Base-by-base conservation (phyloP, 2,329 filamentous ascomycete species). In the Claviceps arundinis region DNA sequence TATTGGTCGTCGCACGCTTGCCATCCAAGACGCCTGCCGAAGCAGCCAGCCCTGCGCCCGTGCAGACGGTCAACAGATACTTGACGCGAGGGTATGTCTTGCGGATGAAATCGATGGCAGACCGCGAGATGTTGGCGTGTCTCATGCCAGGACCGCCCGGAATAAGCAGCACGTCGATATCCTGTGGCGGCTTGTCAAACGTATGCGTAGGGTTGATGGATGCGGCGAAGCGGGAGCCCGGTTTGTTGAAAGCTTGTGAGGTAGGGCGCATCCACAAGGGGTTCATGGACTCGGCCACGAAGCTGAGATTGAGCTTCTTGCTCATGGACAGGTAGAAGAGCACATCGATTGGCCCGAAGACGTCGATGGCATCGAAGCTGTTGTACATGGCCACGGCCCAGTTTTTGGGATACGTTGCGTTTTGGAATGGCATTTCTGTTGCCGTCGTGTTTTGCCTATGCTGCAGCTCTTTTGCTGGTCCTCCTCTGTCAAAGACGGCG, bases 41-140 rank as follows among this genome's bases (percentile, higher is more conserved):
- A 0, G 82, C 82, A 0, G 77, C 70, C 1, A 84, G 62, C 2
- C 74, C 74, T 5, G 77, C 71, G 0, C 83, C 83, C 1, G 81
- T 86, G 63, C 84, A 87, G 1, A 87, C 73, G 0, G 80, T 83
- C 26, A 87, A 66, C n/a, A 84, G 59, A 57, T 77, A 78, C 56
- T 73, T 65, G n/a, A 82, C 60, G 1, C 61, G 63, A 0, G 74
- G 72, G 57, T 71, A 78, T 2, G 62, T 59, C 0, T 61, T 58
- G 0, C 61, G 60, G 43, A 82, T 64, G 58, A 74, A 61, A 43
- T 55, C 26, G 1, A 77, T 63, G 0, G 71, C 64, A 0, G 68
- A 56, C 2, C 55, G 56, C 30, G 62, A 52, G 3, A 62, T 69
- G 56, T 54, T 53, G 24, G 42, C 52, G 24, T 47, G 16, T 9